Evolutionary conservation across 139 green algal genomes (phyloP).

Genomic region (Tetradesmus obliquus): DNA sequence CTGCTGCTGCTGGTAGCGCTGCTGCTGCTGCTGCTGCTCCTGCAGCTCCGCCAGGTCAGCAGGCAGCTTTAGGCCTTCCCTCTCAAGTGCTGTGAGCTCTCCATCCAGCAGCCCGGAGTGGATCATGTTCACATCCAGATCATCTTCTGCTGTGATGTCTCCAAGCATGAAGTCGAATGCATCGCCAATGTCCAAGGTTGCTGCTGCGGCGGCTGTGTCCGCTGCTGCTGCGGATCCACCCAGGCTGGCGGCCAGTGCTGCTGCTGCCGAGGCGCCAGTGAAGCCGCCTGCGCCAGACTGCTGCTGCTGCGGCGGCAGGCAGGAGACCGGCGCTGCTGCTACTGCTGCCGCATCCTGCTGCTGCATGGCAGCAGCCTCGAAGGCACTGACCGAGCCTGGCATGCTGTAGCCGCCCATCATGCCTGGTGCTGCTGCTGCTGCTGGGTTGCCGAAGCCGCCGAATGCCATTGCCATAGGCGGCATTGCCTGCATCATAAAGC

Average conservation of each 20-base stretch:
- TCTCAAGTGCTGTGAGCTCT: background rate
- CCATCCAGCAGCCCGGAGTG: conserved; percentile 3
- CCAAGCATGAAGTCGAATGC: conserved; percentile 43
- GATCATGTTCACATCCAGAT: conserved; percentile 1
- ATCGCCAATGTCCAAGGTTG: background rate
- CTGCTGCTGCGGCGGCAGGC: background rate
- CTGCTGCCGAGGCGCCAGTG: conserved; percentile 22
- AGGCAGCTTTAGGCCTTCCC: background rate
- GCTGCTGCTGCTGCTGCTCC: background rate
- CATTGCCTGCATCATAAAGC: conserved; percentile 14
- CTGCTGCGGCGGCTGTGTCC: background rate
- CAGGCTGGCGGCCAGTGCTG: conserved; percentile 28
- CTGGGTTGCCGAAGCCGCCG: background rate
- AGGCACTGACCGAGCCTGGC: background rate
- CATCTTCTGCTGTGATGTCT: conserved; percentile 43
- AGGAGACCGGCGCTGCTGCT: background rate
- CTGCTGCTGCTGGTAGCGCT: conserved; percentile 26
- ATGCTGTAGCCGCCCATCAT: background rate
- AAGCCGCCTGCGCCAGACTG: background rate
- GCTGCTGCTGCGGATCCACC: background rate
- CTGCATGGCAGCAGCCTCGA: background rate
- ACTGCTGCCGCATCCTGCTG: conserved; percentile 20
- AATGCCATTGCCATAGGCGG: conserved; percentile 22
- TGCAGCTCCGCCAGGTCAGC: conserved; percentile 26
- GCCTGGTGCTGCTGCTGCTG: conserved; percentile 31